Conservation (phyloP, 1,284 basidiomycete genomes). For the Cryptococcus amylolentus region DNA sequence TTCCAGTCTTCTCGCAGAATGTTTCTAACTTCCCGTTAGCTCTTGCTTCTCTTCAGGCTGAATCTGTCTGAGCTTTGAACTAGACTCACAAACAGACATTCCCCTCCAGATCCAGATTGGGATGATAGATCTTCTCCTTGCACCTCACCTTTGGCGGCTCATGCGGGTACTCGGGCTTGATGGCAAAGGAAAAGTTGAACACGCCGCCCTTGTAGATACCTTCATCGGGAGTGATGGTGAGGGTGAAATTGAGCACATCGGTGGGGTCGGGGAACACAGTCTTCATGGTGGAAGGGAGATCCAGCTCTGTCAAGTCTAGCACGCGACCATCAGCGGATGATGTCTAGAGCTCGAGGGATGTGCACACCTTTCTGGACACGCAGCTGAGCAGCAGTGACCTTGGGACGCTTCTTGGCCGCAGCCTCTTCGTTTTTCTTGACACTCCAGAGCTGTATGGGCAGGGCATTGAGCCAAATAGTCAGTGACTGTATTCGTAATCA, state of each 20-base stretch:
- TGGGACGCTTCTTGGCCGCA: constrained; percentile 90
- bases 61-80: too few relatives aligned
- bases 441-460: constrained; percentile 74
- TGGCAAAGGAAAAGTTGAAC: constrained; percentile 89
- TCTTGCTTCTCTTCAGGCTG: not conserved
- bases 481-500: not conserved
- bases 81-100: constrained; percentile 72
- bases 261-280: constrained; percentile 84
- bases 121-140: constrained; percentile 98
- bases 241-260: constrained; percentile 92
- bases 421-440: constrained; percentile 94
- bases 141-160: constrained; percentile 99
- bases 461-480: constrained; percentile 3
- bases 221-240: constrained; percentile 95
- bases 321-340: too few relatives aligned
- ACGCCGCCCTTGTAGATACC: constrained; percentile 97
- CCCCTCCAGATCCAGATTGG: constrained; percentile 95
- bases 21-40: constrained; percentile 55
- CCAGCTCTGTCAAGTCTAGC: constrained; percentile 91
- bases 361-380: constrained; percentile 90
- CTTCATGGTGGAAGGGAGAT: constrained; percentile 93
- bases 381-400: constrained; percentile 95
- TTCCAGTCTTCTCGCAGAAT: constrained; percentile 99
- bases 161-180: constrained; percentile 98
- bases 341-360: not conserved